Conservation (phyloP, 2,329 filamentous ascomycete species). For the Tolypocladium inflatum region DNA sequence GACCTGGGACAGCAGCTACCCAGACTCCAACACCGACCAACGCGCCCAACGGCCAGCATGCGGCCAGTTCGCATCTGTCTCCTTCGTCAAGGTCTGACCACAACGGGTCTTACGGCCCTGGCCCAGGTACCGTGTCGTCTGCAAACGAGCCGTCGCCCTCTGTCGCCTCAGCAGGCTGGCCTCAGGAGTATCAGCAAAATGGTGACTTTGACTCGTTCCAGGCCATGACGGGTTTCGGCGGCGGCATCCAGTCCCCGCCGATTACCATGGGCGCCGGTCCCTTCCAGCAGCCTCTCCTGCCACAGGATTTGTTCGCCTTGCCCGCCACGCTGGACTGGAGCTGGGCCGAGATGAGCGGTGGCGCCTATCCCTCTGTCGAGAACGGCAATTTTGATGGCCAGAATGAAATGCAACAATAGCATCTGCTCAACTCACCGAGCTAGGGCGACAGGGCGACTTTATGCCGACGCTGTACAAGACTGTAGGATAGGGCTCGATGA, state of each 20-base stretch:
- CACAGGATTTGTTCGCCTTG: conserved; percentile 90
- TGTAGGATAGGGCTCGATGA: not conserved
- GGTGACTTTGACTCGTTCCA: conserved; percentile 34
- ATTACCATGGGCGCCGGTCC: conserved; percentile 12
- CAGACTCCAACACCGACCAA: conserved; percentile 2
- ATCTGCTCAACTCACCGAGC: too few species aligned
- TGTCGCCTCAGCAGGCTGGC: conserved; percentile 35
- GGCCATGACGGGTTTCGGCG: conserved; percentile 35
- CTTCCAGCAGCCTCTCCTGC: conserved; percentile 81
- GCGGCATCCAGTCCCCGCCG: conserved; percentile 11
- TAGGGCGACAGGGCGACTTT: too few species aligned
- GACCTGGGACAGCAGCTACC: conserved; percentile 1
- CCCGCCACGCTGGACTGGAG: conserved; percentile 94
- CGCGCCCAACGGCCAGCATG: not conserved
- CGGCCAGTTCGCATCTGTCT: conserved; percentile 15
- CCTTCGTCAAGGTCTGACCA: conserved; percentile 14
- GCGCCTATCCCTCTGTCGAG: conserved; percentile 53
- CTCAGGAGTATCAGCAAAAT: conserved; percentile 32
- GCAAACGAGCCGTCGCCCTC: conserved; percentile 34
- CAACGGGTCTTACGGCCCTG: conserved; percentile 12
- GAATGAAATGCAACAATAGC: conserved; percentile 1
- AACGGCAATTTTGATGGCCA: conserved; percentile 42
- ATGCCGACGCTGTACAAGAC: not conserved
- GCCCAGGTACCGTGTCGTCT: conserved; percentile 9
- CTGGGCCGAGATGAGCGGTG: conserved; percentile 60